Evolutionary conservation across 495 filamentous ascomycete species (phyloP).

Genomic region (Aspergillus asperescens): DNA sequence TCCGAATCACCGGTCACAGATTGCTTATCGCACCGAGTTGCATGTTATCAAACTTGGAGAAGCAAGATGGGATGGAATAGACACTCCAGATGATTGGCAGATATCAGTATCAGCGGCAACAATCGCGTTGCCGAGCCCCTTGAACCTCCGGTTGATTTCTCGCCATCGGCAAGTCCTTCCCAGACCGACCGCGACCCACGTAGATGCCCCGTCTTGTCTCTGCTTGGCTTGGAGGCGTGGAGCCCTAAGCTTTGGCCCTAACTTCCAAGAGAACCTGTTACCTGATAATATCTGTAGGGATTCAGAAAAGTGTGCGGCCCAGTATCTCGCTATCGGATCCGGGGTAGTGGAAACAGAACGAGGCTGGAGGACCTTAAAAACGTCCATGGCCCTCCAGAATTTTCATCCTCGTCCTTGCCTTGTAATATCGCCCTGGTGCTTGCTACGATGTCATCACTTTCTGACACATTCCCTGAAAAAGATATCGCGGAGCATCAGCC

Average conservation of each 20-base stretch:
- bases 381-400: neutral
- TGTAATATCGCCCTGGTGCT: no score
- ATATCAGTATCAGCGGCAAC: neutral
- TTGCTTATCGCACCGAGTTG: neutral
- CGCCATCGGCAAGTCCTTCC: neutral
- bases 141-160: no score
- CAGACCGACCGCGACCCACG: neutral
- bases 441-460: constrained; percentile 4
- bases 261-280: neutral
- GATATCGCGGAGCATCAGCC: neutral
- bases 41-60: no score
- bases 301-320: neutral
- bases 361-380: neutral
- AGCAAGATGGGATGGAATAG: no score
- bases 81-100: neutral
- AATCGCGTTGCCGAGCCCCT: neutral
- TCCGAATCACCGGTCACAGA: neutral
- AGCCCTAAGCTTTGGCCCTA: neutral
- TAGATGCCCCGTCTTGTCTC: neutral
- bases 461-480: constrained; percentile 1
- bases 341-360: neutral
- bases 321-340: constrained; percentile 3
- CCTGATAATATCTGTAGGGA: neutral
- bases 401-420: no score
- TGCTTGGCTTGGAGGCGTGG: neutral